Evolutionary conservation across 176 grass and related monocot species (phyloP).

Genomic region (Elymus sibiricus): DNA sequence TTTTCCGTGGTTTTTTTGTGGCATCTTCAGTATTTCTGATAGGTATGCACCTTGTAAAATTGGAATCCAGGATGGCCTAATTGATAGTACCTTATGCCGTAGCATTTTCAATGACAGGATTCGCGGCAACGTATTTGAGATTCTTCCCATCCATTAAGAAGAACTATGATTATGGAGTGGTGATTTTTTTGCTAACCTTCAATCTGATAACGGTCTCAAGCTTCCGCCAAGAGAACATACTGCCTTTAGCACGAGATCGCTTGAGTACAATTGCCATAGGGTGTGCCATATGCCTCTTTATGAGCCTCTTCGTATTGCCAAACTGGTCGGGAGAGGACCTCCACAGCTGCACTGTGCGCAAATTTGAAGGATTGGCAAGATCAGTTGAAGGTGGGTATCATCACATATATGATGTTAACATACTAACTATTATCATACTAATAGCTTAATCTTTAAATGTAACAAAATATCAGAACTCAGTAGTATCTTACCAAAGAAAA

Average conservation of each 20-base stretch:
- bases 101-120: conserved; percentile 50
- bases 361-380: conserved; percentile 78
- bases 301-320: conserved; percentile 78
- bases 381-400: conserved; percentile 73
- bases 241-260: conserved; percentile 67
- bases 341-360: conserved; percentile 60
- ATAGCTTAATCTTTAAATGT: not conserved
- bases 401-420: not conserved
- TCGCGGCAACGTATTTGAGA: conserved; percentile 70
- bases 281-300: conserved; percentile 81
- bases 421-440: not conserved
- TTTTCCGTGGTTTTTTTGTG: conserved; percentile 59
- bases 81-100: not conserved
- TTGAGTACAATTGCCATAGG: conserved; percentile 80
- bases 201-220: conserved; percentile 95
- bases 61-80: not conserved
- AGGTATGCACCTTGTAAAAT: conserved; percentile 37
- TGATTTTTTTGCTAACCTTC: conserved; percentile 94
- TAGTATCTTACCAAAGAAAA: conserved; percentile 31
- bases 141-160: conserved; percentile 92
- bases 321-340: conserved; percentile 97
- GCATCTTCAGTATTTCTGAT: conserved; percentile 73
- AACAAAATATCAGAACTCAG: not conserved
- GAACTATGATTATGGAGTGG: conserved; percentile 84
- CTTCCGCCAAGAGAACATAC: conserved; percentile 63